A percentile compares a stretch with the other conserved stretches of the same genome.
Conservation (phyloP, 495 filamentous ascomycete species). For the Lepidopterella palustris region DNA sequence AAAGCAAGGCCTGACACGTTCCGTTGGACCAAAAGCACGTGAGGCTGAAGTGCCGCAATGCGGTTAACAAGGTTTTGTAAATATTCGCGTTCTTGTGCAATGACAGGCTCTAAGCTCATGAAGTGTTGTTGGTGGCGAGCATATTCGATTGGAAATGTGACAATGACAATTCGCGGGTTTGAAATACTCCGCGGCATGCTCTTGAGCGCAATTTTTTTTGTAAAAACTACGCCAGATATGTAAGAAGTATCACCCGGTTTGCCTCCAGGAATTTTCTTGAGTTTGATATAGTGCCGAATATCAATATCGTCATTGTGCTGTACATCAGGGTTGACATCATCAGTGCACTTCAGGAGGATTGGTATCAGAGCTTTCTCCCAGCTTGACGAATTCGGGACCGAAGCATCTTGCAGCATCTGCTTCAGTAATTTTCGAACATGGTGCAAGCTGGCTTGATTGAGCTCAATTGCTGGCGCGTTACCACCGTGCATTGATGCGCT, state of each 20-base stretch:
- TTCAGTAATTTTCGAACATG: constrained; percentile 80
- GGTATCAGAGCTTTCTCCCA: constrained; percentile 94
- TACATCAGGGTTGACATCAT: constrained; percentile 90
- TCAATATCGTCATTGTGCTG: constrained; percentile 89
- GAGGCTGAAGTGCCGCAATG: constrained; percentile 79
- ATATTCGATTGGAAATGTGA: constrained; percentile 95
- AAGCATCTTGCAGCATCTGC: constrained; percentile 71
- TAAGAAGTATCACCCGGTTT: constrained; percentile 86
- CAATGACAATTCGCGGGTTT: constrained; percentile 81
- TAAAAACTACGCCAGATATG: constrained; percentile 92
- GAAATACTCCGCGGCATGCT: constrained; percentile 84
- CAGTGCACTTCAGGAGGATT: constrained; percentile 83
- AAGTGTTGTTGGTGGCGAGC: constrained; percentile 91
- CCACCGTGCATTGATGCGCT: constrained; percentile 81
- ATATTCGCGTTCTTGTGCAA: constrained; percentile 94
- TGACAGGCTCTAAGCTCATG: constrained; percentile 96
- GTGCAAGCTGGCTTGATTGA: constrained; percentile 79
- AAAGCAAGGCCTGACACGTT: constrained; percentile 87
- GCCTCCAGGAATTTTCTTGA: constrained; percentile 92
- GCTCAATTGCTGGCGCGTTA: constrained; percentile 64
- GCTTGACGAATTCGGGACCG: constrained; percentile 60
- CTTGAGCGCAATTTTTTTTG: constrained; percentile 92
- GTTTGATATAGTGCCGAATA: constrained; percentile 96
- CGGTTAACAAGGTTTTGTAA: constrained; percentile 85
- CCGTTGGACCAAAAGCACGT: constrained; percentile 79